Base-by-base conservation (phyloP, 1,139 yeast genomes). In the Pichia terricola region DNA sequence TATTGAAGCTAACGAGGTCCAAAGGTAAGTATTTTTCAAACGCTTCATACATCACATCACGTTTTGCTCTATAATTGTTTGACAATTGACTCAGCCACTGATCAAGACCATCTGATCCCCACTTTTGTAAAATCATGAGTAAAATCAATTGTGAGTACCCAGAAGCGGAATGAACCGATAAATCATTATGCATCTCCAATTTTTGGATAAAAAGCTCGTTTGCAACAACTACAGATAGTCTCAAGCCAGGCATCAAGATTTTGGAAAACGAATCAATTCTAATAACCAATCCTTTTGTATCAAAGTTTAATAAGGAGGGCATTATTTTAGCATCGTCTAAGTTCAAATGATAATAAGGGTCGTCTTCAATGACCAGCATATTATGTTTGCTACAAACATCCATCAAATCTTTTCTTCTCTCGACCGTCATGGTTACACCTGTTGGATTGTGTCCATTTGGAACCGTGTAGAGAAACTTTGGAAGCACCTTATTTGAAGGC, bases 251-350 rank as follows among this genome's bases (percentile, higher is more conserved):
- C 27, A 95, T 95, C 50, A 88, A 66, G 40, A 87, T 89, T 70
- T 89, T 89, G 50, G 96, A 87, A 64, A 85, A 80, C 1, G 96
- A 85, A 62, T 89, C 97, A 57, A 89, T 73, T 61, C 97, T 77
- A 44, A 89, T 61, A 28, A 89, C 96, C 52, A 95, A 72, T 34
- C 95, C 96, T 45, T 82, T 85, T 2, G 70, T 69, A 62, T 88
- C 96, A 53, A 84, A 59, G 22, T 81, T 75, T 43, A 84, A 59
- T 63, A 81, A 81, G 26, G 91, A 80, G 30, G 82, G 80, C 39
- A 72, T 54, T 39, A 74, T 66, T 50, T 72, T 77, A 26, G 30
- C 5, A 11, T 44, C 41, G 26, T 52, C 52, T 70, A 75, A 68
- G 55, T 75, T 79, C 57, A 75, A 65, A 61, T 74, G 77, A 62